These are phyloP conservation scores for Hericium rajendrae DNA, from an alignment of 768 basidiomycete species.

Conservation along the genomic window DNA sequence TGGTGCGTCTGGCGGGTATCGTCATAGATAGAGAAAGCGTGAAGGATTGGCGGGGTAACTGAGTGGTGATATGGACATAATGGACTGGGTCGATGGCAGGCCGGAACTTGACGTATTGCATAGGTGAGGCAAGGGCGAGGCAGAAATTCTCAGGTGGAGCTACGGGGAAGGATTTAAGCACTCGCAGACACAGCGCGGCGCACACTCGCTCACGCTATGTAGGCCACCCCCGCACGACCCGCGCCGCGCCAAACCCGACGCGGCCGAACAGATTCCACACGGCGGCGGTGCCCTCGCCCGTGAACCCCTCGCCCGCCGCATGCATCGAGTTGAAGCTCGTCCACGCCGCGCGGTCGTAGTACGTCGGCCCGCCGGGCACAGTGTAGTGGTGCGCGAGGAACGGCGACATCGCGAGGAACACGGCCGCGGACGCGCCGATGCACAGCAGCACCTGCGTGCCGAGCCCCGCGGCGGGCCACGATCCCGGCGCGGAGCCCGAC, in stretches of 20 bases:
- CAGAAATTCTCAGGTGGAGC: no score
- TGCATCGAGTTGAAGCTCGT: conserved; percentile 67
- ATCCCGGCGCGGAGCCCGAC: conserved; percentile 13
- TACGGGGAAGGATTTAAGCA: no score
- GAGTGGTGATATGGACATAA: background rate
- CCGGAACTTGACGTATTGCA: background rate
- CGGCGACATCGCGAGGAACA: conserved; percentile 52
- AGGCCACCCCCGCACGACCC: conserved; percentile 72
- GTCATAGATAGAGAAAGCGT: background rate
- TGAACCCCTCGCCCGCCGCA: conserved; percentile 61
- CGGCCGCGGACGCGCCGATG: conserved; percentile 52
- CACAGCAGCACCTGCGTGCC: conserved; percentile 27
- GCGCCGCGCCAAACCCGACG: conserved; percentile 65
- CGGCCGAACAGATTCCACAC: conserved; percentile 66
- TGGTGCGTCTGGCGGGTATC: background rate
- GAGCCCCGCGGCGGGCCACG: conserved; percentile 4
- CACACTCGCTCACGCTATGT: conserved; percentile 30
- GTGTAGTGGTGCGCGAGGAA: conserved; percentile 46
- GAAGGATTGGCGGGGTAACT: background rate
- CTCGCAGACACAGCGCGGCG: background rate
- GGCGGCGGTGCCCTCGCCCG: conserved; percentile 42
- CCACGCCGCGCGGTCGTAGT: conserved; percentile 75
- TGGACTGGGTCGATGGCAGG: background rate
- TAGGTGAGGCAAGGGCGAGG: background rate
- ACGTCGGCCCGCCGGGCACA: conserved; percentile 58